These are phyloP conservation scores for Diplodia seriata DNA, from an alignment of 2,329 filamentous ascomycete genomes.

Conservation along the genomic window DNA sequence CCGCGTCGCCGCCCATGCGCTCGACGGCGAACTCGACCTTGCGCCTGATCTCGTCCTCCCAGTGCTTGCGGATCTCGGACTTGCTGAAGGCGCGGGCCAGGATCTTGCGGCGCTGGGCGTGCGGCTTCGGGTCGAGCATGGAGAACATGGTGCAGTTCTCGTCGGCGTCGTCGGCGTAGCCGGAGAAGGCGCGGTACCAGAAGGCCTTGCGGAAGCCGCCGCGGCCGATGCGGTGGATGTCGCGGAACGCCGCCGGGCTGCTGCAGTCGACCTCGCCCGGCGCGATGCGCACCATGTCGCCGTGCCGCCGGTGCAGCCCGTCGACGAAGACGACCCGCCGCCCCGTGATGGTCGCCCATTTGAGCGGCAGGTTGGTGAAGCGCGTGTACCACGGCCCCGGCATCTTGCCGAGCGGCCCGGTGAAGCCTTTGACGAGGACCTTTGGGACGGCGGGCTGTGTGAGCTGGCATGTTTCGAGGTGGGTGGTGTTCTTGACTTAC, in stretches of 20 bases:
- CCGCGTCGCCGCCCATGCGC: conserved; percentile 41
- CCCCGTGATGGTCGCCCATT: conserved; percentile 47
- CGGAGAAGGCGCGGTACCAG: not conserved
- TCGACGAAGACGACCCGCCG: conserved; percentile 50
- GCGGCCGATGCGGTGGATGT: conserved; percentile 43
- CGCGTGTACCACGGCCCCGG: conserved; percentile 45
- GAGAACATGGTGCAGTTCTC: conserved; percentile 45
- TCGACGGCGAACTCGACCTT: conserved; percentile 44
- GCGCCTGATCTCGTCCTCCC: conserved; percentile 46
- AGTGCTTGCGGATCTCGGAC: conserved; percentile 45
- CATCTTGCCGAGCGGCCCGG: conserved; percentile 37
- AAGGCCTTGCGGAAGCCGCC: conserved; percentile 35
- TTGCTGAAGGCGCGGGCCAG: conserved; percentile 49
- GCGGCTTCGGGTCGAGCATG: conserved; percentile 46
- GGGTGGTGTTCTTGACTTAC: not conserved
- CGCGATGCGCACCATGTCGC: conserved; percentile 42
- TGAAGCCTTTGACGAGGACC: not conserved
- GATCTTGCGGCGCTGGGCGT: conserved; percentile 46
- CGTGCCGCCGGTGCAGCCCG: conserved; percentile 45
- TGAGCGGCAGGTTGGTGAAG: conserved; percentile 46
- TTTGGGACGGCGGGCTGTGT: not conserved
- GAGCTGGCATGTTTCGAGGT: not conserved
- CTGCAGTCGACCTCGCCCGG: conserved; percentile 42
- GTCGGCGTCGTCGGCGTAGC: not conserved
- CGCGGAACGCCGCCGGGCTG: conserved; percentile 41